Percentiles rank a stretch among this genome's conserved stretches.
These are phyloP conservation scores for Ormosia semicastrata DNA, from an alignment of 306 rosid genomes.

Conservation along the genomic window DNA sequence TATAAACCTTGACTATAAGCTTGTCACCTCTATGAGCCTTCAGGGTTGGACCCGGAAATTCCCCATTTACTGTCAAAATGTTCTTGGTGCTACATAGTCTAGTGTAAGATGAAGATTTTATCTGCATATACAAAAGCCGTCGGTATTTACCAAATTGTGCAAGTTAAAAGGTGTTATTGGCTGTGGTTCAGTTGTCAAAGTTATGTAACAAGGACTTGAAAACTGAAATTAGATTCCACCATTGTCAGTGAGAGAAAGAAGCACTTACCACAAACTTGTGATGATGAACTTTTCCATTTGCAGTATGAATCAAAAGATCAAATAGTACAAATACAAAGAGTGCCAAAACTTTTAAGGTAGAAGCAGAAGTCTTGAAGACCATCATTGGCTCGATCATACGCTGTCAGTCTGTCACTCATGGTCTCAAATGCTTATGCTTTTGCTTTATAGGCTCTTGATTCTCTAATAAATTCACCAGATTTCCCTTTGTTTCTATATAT, in stretches of 20 bases:
- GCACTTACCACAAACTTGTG: conserved; percentile 27
- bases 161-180: neutral
- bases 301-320: conserved; percentile 10
- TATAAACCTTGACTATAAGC: conserved; percentile 47
- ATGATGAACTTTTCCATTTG: conserved; percentile 28
- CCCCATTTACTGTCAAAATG: conserved; percentile 59
- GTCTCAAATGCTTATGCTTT: neutral
- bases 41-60: conserved; percentile 64
- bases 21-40: conserved; percentile 47
- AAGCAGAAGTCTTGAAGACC: neutral
- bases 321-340: neutral
- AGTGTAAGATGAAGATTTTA: conserved; percentile 44
- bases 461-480: neutral
- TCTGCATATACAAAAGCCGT: conserved; percentile 25
- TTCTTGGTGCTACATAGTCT: conserved; percentile 56
- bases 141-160: neutral
- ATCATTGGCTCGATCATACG: neutral
- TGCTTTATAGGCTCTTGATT: neutral
- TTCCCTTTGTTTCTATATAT: neutral
- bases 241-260: neutral
- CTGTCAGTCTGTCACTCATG: neutral
- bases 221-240: neutral
- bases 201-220: neutral
- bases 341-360: neutral
- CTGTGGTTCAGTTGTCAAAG: neutral